Conservation (phyloP, 371 early-diverging fungal species). For the Apophysomyces variabilis region DNA sequence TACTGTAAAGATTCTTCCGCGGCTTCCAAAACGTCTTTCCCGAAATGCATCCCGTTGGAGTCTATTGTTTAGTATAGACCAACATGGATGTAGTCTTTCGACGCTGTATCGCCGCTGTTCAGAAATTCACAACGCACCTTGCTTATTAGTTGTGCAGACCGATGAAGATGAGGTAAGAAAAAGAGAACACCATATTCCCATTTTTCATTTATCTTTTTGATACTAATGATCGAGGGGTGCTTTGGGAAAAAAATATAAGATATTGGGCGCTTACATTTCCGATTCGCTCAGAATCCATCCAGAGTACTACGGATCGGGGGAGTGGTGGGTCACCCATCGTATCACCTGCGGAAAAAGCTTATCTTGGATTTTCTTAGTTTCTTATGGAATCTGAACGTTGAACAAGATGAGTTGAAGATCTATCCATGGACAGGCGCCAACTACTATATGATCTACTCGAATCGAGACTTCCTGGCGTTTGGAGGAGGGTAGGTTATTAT, state of each 20-base stretch:
- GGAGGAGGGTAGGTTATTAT: conserved; percentile 33
- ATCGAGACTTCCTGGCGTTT: conserved; percentile 31
- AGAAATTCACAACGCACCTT: conserved; percentile 27
- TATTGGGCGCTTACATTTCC: conserved; percentile 47
- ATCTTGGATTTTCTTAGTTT: conserved; percentile 25
- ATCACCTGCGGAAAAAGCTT: not conserved
- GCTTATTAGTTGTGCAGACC: conserved; percentile 29
- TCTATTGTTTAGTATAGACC: conserved; percentile 43
- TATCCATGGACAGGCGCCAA: conserved; percentile 44
- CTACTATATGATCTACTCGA: conserved; percentile 39
- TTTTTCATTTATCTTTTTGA: not conserved
- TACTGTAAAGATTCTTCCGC: not conserved
- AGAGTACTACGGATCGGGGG: conserved; percentile 48
- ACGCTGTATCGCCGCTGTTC: conserved; percentile 31
- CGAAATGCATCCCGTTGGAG: conserved; percentile 23
- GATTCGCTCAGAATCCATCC: conserved; percentile 30
- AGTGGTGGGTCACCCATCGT: conserved; percentile 34
- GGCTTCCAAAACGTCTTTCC: not conserved
- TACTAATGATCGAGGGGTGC: not conserved
- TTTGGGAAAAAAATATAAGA: conserved; percentile 16
- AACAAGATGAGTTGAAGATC: conserved; percentile 16
- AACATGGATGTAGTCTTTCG: conserved; percentile 42
- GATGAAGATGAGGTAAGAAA: conserved; percentile 9
- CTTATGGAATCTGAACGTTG: conserved; percentile 31
- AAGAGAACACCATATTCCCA: not conserved